Evolutionary conservation across 1,284 basidiomycete genomes (phyloP).

Genomic region (Chondrostereum purpureum): DNA sequence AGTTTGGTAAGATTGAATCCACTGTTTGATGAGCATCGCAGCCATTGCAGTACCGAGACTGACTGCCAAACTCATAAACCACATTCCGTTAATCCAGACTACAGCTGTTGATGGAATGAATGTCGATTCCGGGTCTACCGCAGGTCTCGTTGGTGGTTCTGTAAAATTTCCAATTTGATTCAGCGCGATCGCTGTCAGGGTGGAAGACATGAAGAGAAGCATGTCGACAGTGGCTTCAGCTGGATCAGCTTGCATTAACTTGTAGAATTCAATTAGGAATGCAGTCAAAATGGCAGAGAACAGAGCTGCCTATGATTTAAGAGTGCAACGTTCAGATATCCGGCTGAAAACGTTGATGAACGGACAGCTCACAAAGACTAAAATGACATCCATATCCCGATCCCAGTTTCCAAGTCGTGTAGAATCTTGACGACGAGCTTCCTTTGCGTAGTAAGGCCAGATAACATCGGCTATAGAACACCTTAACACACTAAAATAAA

Average conservation of each 20-base stretch:
- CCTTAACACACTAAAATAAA: too few relatives aligned
- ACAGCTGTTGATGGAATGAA: constrained; percentile 2
- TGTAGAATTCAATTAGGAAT: constrained; percentile 13
- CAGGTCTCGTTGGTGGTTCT: background rate
- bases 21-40: constrained; percentile 13
- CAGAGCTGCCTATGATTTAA: constrained; percentile 6
- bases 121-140: background rate
- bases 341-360: background rate
- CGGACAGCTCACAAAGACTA: constrained; percentile 9
- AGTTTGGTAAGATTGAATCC: constrained; percentile 10
- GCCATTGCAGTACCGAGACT: constrained; percentile 9
- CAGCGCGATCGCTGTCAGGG: background rate
- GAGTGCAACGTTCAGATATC: background rate
- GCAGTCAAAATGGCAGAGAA: constrained; percentile 13
- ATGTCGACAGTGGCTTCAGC: constrained; percentile 2
- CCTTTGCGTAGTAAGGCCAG: background rate
- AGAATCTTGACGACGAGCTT: background rate
- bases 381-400: constrained; percentile 7
- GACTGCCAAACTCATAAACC: constrained; percentile 14
- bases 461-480: too few relatives aligned
- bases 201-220: background rate
- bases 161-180: constrained; percentile 2
- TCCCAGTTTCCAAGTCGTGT: constrained; percentile 5
- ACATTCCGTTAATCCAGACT: constrained; percentile 12
- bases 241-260: constrained; percentile 8